These are phyloP conservation scores for Durusdinium trenchii DNA, from an alignment of 73 alveolate genomes.

Conservation along the genomic window DNA sequence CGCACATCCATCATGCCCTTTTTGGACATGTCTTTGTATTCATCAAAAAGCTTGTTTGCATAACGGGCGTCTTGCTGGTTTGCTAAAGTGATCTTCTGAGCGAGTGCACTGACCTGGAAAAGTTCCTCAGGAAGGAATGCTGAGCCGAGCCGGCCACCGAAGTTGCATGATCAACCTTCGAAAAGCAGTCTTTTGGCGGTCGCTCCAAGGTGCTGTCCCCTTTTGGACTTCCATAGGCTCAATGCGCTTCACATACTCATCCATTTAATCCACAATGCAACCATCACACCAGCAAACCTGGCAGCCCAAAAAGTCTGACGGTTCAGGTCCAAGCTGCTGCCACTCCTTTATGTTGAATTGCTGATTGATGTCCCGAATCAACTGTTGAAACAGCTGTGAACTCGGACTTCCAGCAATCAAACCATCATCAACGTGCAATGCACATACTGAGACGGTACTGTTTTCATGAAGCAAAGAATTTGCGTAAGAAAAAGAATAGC, in stretches of 20 bases:
- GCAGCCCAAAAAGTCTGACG: not conserved
- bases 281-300: not conserved
- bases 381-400: not conserved
- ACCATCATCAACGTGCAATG: constrained; percentile 35
- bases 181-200: not conserved
- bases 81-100: not conserved
- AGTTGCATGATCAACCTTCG: not conserved
- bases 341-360: constrained; percentile 18
- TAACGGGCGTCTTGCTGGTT: not conserved
- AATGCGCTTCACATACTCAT: not conserved
- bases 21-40: not conserved
- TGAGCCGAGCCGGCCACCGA: not conserved
- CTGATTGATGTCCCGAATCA: not conserved
- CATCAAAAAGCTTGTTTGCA: not conserved
- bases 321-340: not conserved
- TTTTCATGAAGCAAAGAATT: too few relatives aligned
- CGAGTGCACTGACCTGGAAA: not conserved
- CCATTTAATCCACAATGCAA: not conserved
- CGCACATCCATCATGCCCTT: not conserved
- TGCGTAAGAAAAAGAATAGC: too few relatives aligned
- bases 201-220: not conserved
- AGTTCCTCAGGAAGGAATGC: not conserved
- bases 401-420: not conserved
- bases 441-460: not conserved
- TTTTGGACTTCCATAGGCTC: not conserved